These are phyloP conservation scores for Coffea canephora DNA, from an alignment of 257 asterid species.

Conservation along the genomic window DNA sequence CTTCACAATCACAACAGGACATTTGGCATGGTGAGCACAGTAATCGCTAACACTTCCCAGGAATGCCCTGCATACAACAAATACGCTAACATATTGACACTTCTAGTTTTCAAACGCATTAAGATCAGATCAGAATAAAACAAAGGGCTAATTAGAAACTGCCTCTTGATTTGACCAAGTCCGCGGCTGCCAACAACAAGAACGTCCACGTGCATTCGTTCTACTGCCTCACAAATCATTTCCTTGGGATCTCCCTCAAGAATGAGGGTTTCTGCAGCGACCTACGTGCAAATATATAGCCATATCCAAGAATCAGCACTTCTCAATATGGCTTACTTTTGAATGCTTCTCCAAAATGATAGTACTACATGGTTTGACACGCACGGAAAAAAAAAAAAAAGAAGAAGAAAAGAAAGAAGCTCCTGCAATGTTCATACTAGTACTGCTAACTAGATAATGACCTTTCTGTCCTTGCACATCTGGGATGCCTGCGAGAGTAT, in stretches of 20 bases:
- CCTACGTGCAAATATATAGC: constrained; percentile 20
- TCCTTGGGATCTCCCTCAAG: constrained; percentile 57
- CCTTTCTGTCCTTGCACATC: constrained; percentile 47
- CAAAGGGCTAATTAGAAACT: not conserved
- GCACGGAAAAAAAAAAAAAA: too few species aligned
- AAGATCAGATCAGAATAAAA: not conserved
- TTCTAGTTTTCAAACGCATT: too few species aligned
- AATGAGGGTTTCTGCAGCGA: constrained; percentile 29
- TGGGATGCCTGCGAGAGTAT: constrained; percentile 44
- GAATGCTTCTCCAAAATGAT: too few species aligned
- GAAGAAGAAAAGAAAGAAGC: not conserved
- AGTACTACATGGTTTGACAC: too few species aligned
- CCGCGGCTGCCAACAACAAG: constrained; percentile 59
- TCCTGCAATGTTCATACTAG: not conserved
- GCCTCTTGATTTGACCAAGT: constrained; percentile 58
- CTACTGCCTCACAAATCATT: constrained; percentile 45
- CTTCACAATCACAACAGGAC: constrained; percentile 53
- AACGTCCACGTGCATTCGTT: constrained; percentile 40
- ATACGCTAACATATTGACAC: too few species aligned
- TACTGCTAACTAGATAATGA: not conserved
- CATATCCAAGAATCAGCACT: too few species aligned
- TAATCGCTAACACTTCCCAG: constrained; percentile 56
- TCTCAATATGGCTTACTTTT: too few species aligned
- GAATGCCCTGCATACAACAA: constrained; percentile 37
- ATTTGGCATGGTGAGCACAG: constrained; percentile 46